These are phyloP conservation scores for Moricandia arvensis DNA, from an alignment of 345 rosid species.

Conservation along the genomic window DNA sequence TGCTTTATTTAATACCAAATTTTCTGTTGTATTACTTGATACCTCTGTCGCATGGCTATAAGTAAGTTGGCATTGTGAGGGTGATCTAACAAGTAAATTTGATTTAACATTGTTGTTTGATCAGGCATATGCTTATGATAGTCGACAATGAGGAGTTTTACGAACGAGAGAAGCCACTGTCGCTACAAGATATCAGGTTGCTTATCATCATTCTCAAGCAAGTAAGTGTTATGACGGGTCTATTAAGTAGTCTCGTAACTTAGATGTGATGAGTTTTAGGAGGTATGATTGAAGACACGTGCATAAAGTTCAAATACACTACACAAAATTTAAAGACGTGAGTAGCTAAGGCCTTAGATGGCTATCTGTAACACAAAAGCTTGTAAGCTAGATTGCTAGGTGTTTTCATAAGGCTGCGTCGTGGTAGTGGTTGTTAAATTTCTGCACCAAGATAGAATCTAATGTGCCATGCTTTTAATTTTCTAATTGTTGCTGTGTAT, in stretches of 20 bases:
- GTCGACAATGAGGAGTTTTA: slow-evolving; percentile 97
- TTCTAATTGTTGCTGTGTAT: neutral
- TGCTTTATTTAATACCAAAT: slow-evolving; percentile 17
- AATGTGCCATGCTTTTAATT: neutral
- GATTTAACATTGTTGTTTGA: slow-evolving; percentile 33
- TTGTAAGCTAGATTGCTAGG: slow-evolving; percentile 9
- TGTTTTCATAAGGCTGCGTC: slow-evolving; percentile 1
- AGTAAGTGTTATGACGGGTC: slow-evolving; percentile 40
- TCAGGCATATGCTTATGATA: slow-evolving; percentile 97
- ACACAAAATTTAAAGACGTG: neutral
- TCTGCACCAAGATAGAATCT: neutral
- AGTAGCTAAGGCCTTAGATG: slow-evolving; percentile 7
- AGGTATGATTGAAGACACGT: slow-evolving; percentile 11
- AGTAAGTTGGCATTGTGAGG: slow-evolving; percentile 13
- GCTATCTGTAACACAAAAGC: neutral
- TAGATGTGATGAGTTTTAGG: slow-evolving; percentile 19
- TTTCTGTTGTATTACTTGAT: neutral
- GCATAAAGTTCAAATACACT: neutral
- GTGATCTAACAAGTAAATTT: neutral
- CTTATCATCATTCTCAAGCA: slow-evolving; percentile 81
- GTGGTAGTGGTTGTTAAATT: slow-evolving; percentile 11
- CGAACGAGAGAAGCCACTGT: slow-evolving; percentile 87
- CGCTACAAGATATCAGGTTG: slow-evolving; percentile 71
- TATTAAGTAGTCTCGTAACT: slow-evolving; percentile 9
- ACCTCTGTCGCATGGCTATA: neutral